phyloP scores from a whole-genome alignment of 1,139 yeast species.

The Diutina siamensis region DNA sequence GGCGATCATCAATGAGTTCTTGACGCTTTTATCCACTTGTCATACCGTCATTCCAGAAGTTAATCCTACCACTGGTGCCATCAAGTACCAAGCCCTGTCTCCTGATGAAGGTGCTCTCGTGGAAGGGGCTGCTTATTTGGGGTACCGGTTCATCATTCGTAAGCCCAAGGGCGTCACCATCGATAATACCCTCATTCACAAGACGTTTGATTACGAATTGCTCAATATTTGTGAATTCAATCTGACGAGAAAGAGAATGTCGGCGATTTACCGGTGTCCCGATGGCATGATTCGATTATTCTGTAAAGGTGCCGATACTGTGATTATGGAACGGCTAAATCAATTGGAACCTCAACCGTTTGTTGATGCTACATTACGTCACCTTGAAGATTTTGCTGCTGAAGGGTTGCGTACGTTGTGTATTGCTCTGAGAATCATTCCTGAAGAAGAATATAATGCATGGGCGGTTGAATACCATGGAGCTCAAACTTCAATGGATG shows the following conservation, averaged over 20 bases:
- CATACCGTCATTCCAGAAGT: constrained; percentile 96
- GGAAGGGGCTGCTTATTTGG: constrained; percentile 87
- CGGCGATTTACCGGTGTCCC: constrained; percentile 87
- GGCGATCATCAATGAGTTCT: constrained; percentile 65
- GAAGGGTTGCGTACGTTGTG: constrained; percentile 94
- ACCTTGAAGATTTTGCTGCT: constrained; percentile 91
- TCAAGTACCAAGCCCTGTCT: constrained; percentile 96
- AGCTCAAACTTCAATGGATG: constrained; percentile 72
- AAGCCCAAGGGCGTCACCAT: constrained; percentile 76
- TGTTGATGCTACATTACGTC: constrained; percentile 72
- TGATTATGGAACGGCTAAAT: constrained; percentile 73
- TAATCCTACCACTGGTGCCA: constrained; percentile 42
- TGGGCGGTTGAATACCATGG: constrained; percentile 59
- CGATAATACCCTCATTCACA: constrained; percentile 25
- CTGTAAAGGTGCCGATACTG: constrained; percentile 98
- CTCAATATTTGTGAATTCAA: constrained; percentile 92
- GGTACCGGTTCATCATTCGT: constrained; percentile 75
- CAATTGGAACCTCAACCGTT: constrained; percentile 58
- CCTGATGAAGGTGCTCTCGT: constrained; percentile 99
- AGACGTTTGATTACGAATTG: constrained; percentile 50
- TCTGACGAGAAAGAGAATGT: constrained; percentile 96
- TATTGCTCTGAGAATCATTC: constrained; percentile 72
- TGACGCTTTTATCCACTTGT: constrained; percentile 80
- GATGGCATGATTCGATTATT: constrained; percentile 84
- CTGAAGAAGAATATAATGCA: constrained; percentile 62